Evolutionary conservation across 768 basidiomycete genomes (phyloP).

Genomic region (Auricularia auricula-judae): DNA sequence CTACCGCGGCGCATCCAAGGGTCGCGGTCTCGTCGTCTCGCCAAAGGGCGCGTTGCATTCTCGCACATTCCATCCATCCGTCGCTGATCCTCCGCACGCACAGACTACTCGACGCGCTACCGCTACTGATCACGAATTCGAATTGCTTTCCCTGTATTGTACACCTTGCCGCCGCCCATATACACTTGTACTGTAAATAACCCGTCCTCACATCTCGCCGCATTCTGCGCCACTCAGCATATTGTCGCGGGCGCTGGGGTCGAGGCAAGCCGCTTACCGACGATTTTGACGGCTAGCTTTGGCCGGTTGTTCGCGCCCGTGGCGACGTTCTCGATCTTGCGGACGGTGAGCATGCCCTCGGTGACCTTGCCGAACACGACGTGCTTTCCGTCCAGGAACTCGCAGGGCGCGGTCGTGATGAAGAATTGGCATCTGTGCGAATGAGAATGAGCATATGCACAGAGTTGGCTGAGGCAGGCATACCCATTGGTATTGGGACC

Average conservation of each 20-base stretch:
- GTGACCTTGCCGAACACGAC: conserved; percentile 70
- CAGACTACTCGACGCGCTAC: conserved; percentile 77
- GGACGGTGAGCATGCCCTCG: conserved; percentile 31
- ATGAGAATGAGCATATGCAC: too few relatives aligned
- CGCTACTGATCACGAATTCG: conserved; percentile 37
- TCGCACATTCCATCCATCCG: not conserved
- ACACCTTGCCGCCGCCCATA: not conserved
- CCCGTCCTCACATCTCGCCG: conserved; percentile 15
- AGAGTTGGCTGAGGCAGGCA: too few relatives aligned
- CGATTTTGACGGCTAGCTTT: conserved; percentile 79
- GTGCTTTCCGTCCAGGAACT: conserved; percentile 92
- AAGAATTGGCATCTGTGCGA: conserved; percentile 56
- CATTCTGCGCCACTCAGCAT: conserved; percentile 11
- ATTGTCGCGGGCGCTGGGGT: not conserved
- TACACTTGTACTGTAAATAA: not conserved
- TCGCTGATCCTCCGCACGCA: conserved; percentile 4
- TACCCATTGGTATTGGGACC: conserved; percentile 92
- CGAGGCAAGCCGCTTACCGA: conserved; percentile 39
- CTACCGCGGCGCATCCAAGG: conserved; percentile 94
- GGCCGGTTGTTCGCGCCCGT: conserved; percentile 86
- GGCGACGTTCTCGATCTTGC: conserved; percentile 82
- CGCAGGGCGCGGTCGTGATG: conserved; percentile 89
- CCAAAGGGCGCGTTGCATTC: conserved; percentile 64
- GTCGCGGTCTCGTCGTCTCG: conserved; percentile 93
- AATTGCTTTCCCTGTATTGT: not conserved